Base-by-base conservation (phyloP, 108 stramenopile species). In the Nitzschia sp. region DNA sequence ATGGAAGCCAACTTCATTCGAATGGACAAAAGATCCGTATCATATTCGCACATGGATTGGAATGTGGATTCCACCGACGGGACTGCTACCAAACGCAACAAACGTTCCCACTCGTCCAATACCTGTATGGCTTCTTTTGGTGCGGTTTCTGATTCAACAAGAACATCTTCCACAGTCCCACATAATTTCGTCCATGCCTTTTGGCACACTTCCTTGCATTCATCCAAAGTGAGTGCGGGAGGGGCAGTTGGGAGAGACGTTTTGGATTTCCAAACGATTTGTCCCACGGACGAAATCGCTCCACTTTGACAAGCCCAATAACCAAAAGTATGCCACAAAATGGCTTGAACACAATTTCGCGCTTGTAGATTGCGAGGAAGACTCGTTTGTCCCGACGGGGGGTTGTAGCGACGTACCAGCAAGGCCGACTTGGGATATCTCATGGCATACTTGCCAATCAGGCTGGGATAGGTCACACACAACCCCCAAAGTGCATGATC, bases 401-500 rank as follows among this genome's bases (percentile, higher is more conserved):
- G 7, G 24, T 34, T 34, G 41, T 63, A 56, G 14, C 55, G 46
- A 14, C 73, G 73, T 7, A 75, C 57, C 11, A 75, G 8, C 1
- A 39, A 10, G 25, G 44, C 11, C 17, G 46, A 53, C 38, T 63
- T 65, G 22, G 75, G 75, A 53, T 58, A 76, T 10, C 75, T 51
- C 24, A 53, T 41, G 15, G 65, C 75, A 46, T 76, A 76, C 34
- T 65, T 69, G 15, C 75, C 75, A 40, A 76, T 43, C 9, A 70
- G 41, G 26, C 51, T 70, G n/a, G 75, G 68, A 65, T 65, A 63
- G 9, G 43, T 44, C 7, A 65, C 48, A 43, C 67, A 69, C 21
- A 76, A 29, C 37, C 68, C 69, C 75, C 68, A 70, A 0, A 76
- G 63, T 10, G 75, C 75, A 52, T 70, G 68, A 41, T 65, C 39